A percentile compares a stretch with the other conserved stretches of the same genome.
Evolutionary conservation across 805 yeast genomes (phyloP).

Genomic region (Nakazawaea ishiwadae): DNA sequence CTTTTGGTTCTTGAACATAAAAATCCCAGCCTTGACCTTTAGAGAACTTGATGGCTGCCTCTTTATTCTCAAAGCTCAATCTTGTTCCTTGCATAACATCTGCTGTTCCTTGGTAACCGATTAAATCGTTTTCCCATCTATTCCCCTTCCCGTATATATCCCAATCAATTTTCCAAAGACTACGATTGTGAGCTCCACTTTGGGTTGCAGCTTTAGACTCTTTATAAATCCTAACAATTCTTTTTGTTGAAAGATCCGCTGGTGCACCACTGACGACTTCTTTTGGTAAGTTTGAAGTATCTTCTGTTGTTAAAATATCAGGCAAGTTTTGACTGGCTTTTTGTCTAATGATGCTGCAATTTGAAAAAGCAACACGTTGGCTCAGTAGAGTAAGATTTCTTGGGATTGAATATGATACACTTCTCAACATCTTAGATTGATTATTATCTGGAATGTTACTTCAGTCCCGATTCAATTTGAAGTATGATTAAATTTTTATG

Average conservation of each 20-base stretch:
- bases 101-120: constrained; percentile 77
- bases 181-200: constrained; percentile 52
- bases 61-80: constrained; percentile 68
- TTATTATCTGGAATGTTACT: too few relatives aligned
- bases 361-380: not conserved
- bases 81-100: constrained; percentile 81
- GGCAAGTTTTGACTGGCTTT: constrained; percentile 8
- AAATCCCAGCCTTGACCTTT: constrained; percentile 83
- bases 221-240: constrained; percentile 73
- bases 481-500: too few relatives aligned
- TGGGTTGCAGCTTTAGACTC: constrained; percentile 82
- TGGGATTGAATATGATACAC: too few relatives aligned
- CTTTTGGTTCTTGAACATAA: constrained; percentile 77
- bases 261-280: constrained; percentile 80
- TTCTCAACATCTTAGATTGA: too few relatives aligned
- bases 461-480: too few relatives aligned
- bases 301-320: constrained; percentile 13
- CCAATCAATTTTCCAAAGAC: constrained; percentile 78
- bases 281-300: constrained; percentile 33
- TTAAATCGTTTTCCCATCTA: constrained; percentile 86
- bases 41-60: constrained; percentile 75
- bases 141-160: constrained; percentile 71
- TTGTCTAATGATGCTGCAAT: too few relatives aligned
- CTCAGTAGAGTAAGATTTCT: too few relatives aligned
- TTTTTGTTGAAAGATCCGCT: constrained; percentile 47